These are phyloP conservation scores for Nigrospora oryzae DNA, from an alignment of 2,329 filamentous ascomycete genomes.

Conservation along the genomic window DNA sequence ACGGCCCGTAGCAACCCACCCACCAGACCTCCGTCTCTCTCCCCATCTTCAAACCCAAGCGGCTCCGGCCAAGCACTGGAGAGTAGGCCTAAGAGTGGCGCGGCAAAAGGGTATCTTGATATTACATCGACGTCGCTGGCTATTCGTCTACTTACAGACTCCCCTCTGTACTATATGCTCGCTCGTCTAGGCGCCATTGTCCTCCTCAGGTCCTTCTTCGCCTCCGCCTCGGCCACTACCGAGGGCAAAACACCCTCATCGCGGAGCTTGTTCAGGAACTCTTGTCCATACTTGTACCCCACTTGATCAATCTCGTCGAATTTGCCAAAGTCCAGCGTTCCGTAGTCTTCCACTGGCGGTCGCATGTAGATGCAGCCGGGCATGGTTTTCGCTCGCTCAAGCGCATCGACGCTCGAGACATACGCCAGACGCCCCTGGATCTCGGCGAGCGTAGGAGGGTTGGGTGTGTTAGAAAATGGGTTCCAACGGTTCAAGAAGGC, in stretches of 20 bases:
- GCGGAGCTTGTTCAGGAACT: conserved; percentile 68
- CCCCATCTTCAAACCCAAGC: too few species aligned
- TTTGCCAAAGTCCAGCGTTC: conserved; percentile 91
- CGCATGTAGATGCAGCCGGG: conserved; percentile 94
- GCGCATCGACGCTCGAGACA: conserved; percentile 86
- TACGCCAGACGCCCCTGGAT: conserved; percentile 94
- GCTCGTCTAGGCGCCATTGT: conserved; percentile 74
- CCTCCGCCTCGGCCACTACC: conserved; percentile 62
- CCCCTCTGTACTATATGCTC: conserved; percentile 48
- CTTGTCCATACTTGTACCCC: conserved; percentile 77
- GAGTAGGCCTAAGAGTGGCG: too few species aligned
- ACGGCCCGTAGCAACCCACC: too few species aligned
- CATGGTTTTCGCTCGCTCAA: conserved; percentile 86
- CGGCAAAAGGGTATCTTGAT: not conserved
- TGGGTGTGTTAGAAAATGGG: conserved; percentile 78
- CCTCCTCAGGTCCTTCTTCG: conserved; percentile 66
- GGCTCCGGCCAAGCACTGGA: too few species aligned
- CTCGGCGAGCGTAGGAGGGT: conserved; percentile 89
- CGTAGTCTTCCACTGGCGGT: conserved; percentile 87
- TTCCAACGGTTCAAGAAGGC: conserved; percentile 95
- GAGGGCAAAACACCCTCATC: conserved; percentile 67
- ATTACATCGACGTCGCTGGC: not conserved
- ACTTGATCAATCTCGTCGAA: conserved; percentile 95
- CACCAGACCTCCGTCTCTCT: too few species aligned
- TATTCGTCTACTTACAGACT: not conserved